A percentile compares a stretch with the other conserved stretches of the same genome.
Conservation (phyloP, 2,329 filamentous ascomycete genomes). For the Pseudopithomyces chartarum region DNA sequence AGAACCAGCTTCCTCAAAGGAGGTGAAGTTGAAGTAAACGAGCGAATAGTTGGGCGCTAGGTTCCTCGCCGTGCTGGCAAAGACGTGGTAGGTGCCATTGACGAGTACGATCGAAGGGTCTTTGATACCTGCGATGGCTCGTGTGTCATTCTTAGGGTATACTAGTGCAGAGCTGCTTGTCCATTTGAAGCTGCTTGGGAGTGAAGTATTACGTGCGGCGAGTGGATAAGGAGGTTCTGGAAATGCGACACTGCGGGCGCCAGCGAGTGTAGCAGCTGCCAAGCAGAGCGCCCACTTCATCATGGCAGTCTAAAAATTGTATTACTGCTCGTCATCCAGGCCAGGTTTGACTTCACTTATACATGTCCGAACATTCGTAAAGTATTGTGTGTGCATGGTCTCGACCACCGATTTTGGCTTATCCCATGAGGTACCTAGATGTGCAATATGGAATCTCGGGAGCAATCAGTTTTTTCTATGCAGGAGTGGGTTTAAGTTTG, state of each 20-base stretch:
- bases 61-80: slow-evolving; percentile 45
- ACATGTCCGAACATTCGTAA: neutral
- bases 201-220: slow-evolving; percentile 1
- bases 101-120: slow-evolving; percentile 41
- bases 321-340: neutral
- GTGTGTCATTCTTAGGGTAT: slow-evolving; percentile 33
- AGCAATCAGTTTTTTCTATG: neutral
- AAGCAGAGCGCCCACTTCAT: neutral
- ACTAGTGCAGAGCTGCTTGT: slow-evolving; percentile 33
- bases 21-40: slow-evolving; percentile 49
- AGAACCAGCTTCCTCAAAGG: slow-evolving; percentile 37
- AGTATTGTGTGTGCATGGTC: too few relatives aligned
- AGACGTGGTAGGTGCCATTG: slow-evolving; percentile 51
- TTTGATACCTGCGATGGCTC: slow-evolving; percentile 37
- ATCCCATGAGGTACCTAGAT: neutral
- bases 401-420: neutral
- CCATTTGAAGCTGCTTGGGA: slow-evolving; percentile 39
- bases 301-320: neutral
- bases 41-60: slow-evolving; percentile 43
- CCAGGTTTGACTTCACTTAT: neutral
- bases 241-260: neutral
- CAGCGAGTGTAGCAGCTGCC: neutral
- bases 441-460: neutral
- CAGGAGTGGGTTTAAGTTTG: neutral
- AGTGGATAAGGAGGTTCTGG: neutral